A percentile compares a stretch with the other conserved stretches of the same genome.
Conservation (phyloP, 495 filamentous ascomycete species). For the Evansstolkia leycettana region DNA sequence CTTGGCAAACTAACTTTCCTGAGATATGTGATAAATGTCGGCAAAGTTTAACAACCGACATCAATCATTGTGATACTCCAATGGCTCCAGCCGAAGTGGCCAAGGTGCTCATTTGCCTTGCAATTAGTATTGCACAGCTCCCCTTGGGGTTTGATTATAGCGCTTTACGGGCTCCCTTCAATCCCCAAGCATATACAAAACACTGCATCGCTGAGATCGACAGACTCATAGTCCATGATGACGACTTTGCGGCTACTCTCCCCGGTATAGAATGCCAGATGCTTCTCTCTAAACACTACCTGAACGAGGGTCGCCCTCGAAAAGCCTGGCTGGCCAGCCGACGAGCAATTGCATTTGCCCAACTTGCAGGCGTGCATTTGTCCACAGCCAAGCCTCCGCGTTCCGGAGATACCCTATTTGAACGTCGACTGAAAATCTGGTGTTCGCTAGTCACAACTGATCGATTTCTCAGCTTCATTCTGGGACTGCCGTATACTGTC, state of each 20-base stretch:
- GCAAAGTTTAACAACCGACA: conserved; percentile 1
- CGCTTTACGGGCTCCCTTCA: conserved; percentile 10
- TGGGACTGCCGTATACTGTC: conserved; percentile 39
- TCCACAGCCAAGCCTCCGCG: conserved; percentile 11
- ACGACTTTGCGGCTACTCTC: conserved; percentile 33
- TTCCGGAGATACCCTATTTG: conserved; percentile 11
- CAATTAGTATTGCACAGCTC: conserved; percentile 21
- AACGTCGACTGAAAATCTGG: conserved; percentile 31
- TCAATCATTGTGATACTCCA: conserved; percentile 2
- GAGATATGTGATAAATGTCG: conserved; percentile 6
- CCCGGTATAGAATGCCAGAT: conserved; percentile 39
- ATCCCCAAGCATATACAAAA: conserved; percentile 15
- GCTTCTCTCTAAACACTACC: conserved; percentile 32
- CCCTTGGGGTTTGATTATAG: conserved; percentile 14
- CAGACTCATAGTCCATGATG: conserved; percentile 31
- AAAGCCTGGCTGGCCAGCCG: conserved; percentile 36
- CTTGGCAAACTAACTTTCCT: conserved; percentile 20
- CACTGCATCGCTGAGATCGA: conserved; percentile 25
- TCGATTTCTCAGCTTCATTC: conserved; percentile 31
- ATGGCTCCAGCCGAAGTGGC: conserved; percentile 20
- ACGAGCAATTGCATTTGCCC: conserved; percentile 33
- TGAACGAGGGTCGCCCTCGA: conserved; percentile 38
- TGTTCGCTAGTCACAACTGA: conserved; percentile 29
- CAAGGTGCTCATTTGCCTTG: conserved; percentile 24
- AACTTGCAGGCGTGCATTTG: conserved; percentile 33